Evolutionary conservation across 1,284 basidiomycete genomes (phyloP), one percentile per base, ranked within the genome.

Genomic region (Hymenochaete sp.): DNA sequence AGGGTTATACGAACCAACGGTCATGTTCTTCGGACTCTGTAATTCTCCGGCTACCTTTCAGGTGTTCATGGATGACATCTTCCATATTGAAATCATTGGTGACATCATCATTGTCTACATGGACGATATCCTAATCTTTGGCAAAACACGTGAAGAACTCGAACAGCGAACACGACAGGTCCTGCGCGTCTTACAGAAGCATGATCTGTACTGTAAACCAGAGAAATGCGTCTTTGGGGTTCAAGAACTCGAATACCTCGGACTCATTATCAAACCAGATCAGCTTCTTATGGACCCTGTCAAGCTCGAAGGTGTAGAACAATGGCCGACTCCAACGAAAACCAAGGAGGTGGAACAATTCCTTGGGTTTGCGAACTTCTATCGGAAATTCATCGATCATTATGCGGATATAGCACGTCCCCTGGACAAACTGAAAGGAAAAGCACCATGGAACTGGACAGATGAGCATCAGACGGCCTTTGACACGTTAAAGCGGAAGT

Each of bases 21-120:
- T 65, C 24, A 59, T 66, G 62, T 60, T 59, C 0, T 63, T 64
- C 43, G 62, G 67, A 0, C 54, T 69, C 4, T 62, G 59, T 37
- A 71, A 70, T 49, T 63, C 62, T 0, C 67, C 66, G 0, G 57
- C 63, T 1, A 52, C 57, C 0, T 64, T 65, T 52, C 64, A 67
- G 43, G 5, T 22, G 39, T 36, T 44, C 32, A 52, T 52, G 51
- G 44, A 50, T 27, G 44, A 48, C 4, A 44, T 53, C 27, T 49
- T 55, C 25, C 22, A 32, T 10, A 43, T 50, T 26, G 19, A 44
- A 18, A 39, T 55, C 25, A 8, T 18, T 3, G 24, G 10, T 9
- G 11, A 38, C 9, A 13, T 31, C 9, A 32, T 52, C 9, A 14
- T 50, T 2, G 42, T 53, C 27, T 55, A 55, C 26, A 14, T 55